These are phyloP conservation scores for Mucor velutinosus DNA, from an alignment of 371 early-diverging fungal species.

Conservation along the genomic window DNA sequence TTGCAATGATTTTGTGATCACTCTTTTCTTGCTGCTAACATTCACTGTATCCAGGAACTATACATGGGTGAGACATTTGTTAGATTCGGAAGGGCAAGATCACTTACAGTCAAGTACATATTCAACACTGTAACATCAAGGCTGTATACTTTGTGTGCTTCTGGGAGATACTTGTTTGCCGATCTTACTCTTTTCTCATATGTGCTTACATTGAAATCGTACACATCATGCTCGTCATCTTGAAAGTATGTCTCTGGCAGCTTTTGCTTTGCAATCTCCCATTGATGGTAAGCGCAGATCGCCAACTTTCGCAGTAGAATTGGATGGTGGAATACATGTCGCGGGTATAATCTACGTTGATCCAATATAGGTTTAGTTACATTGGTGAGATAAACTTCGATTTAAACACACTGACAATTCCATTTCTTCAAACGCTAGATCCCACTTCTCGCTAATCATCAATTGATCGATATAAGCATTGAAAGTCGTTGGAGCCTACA, in stretches of 20 bases:
- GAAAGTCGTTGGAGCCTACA: slow-evolving; percentile 13
- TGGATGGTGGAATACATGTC: slow-evolving; percentile 7
- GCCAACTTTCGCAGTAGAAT: slow-evolving; percentile 13
- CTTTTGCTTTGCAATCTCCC: background rate
- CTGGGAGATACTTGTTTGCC: background rate
- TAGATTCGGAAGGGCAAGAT: background rate
- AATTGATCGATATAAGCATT: slow-evolving; percentile 15
- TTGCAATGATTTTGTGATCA: background rate
- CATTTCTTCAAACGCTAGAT: slow-evolving; percentile 10
- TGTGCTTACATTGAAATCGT: background rate
- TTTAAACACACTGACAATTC: slow-evolving; percentile 4
- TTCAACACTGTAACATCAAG: slow-evolving; percentile 2
- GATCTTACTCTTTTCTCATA: background rate
- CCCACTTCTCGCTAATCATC: background rate
- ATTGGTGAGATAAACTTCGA: background rate
- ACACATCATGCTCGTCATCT: background rate
- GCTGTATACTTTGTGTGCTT: background rate
- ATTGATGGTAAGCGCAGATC: slow-evolving; percentile 6
- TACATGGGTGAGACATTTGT: background rate
- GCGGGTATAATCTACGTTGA: background rate
- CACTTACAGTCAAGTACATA: background rate
- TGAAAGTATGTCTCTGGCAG: slow-evolving; percentile 3
- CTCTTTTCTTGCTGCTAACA: background rate
- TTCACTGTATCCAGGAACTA: slow-evolving; percentile 7
- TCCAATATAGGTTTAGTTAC: background rate